Evolutionary conservation across 2,329 filamentous ascomycete genomes (phyloP).

Genomic region (Shiraia bambusicola): DNA sequence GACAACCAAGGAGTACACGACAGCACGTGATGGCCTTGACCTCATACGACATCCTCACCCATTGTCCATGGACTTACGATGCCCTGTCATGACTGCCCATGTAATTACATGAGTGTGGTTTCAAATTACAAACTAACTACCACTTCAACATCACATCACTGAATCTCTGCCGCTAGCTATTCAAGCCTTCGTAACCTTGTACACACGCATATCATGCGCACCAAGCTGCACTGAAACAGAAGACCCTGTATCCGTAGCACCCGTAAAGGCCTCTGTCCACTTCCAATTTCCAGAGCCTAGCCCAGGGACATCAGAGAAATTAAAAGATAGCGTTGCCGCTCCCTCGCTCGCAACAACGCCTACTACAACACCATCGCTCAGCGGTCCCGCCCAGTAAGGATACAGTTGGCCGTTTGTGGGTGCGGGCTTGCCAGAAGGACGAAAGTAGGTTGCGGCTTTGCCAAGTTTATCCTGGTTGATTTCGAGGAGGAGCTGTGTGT

Average conservation of each 20-base stretch:
- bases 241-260: slow-evolving; percentile 11
- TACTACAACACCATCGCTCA: slow-evolving; percentile 19
- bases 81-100: too few species aligned
- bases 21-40: too few species aligned
- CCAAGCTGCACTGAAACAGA: slow-evolving; percentile 8
- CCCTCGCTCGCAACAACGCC: slow-evolving; percentile 12
- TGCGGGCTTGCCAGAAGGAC: slow-evolving; percentile 11
- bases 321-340: slow-evolving; percentile 13
- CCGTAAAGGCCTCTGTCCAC: slow-evolving; percentile 18
- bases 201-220: slow-evolving; percentile 17
- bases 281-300: slow-evolving; percentile 13
- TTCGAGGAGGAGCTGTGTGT: slow-evolving; percentile 33
- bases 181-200: slow-evolving; percentile 11
- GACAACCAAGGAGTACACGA: slow-evolving; percentile 17
- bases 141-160: too few species aligned
- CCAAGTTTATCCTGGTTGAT: slow-evolving; percentile 45
- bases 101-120: too few species aligned
- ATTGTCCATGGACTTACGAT: too few species aligned
- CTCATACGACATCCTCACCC: too few species aligned
- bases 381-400: slow-evolving; percentile 16
- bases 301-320: slow-evolving; percentile 18
- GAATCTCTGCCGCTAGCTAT: background rate
- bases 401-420: slow-evolving; percentile 13
- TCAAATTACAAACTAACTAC: too few species aligned
- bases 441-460: slow-evolving; percentile 14